phyloP scores from a whole-genome alignment of 192 early-diverging fungal species.

The Umbelopsis isabellina region DNA sequence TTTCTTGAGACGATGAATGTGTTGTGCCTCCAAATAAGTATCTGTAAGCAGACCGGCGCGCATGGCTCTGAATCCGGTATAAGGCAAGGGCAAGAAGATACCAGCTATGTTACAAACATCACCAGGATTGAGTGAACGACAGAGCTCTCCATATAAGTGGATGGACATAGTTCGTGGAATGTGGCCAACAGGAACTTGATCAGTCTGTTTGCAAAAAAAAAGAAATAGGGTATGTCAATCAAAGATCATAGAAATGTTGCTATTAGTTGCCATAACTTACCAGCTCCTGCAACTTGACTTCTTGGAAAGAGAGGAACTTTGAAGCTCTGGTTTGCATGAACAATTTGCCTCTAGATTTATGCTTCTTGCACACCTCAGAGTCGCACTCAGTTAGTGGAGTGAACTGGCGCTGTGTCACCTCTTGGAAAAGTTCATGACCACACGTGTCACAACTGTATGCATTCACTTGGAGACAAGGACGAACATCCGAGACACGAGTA shows the following conservation, averaged over 20 bases:
- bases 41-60: constrained; percentile 92
- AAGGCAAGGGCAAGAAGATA: constrained; percentile 90
- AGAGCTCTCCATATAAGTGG: constrained; percentile 80
- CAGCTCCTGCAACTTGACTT: constrained; percentile 95
- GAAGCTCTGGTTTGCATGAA: constrained; percentile 90
- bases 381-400: constrained; percentile 83
- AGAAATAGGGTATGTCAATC: background rate
- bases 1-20: constrained; percentile 87
- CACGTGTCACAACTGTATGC: constrained; percentile 93
- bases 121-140: constrained; percentile 84
- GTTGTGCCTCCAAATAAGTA: constrained; percentile 90
- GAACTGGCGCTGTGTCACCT: constrained; percentile 75
- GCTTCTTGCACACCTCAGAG: constrained; percentile 77
- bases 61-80: constrained; percentile 89
- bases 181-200: constrained; percentile 98
- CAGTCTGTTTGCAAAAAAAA: constrained; percentile 58
- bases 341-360: constrained; percentile 81
- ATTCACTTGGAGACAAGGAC: constrained; percentile 87
- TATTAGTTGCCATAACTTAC: constrained; percentile 43
- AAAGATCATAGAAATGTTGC: background rate
- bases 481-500: constrained; percentile 92
- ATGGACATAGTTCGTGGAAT: constrained; percentile 97
- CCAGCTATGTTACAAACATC: constrained; percentile 85
- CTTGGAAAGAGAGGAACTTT: constrained; percentile 94
- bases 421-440: constrained; percentile 95